Base-by-base conservation (phyloP, 2,329 filamentous ascomycete genomes). In the Davidsoniella neocaledoniae region DNA sequence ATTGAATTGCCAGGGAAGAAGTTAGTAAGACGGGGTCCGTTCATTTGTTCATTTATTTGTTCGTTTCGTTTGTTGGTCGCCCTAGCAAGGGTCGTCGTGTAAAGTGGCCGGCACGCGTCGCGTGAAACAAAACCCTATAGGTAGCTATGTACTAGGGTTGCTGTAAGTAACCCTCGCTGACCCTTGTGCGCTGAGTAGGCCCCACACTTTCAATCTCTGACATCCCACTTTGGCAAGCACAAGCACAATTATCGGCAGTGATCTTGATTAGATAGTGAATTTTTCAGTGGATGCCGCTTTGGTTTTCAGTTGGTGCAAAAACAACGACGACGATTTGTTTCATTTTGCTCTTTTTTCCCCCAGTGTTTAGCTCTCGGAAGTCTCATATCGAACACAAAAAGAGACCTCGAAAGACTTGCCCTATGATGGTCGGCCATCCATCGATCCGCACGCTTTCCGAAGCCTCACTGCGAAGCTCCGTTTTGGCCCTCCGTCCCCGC, bases 201-300 rank as follows among this genome's bases (percentile, higher is more conserved):
- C 49, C 49, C 44, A 51, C 49, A 51, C 49, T 39, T 47, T 51
- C 26, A 44, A 40, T 41, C 29, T 43, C 48, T n/a, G 29, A 33
- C 36, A 45, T 44, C 41, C 36, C 50, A 54, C 48, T 25, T 37
- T 23, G 21, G 21, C 21, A 23, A 5, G 21, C 21, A 23, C 5
- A 23, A 46, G 40, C 21, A 45, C 26, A 38, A 42, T 38, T 42
- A 17, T 4, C 1, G 9, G 4, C 29, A 33, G 3, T 33, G 8
- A 9, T 25, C 4, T 14, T 45, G 54, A 55, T 55, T 54, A 54
- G 54, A 54, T 54, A 54, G 26, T 37, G 36, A 45, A 38, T 43
- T 51, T 52, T 53, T 54, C 46, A 46, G 43, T 46, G 17, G 14
- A 46, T 46, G n/a, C 10, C n/a, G 10, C 41, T 9, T 19, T 8